Evolutionary conservation across 495 filamentous ascomycete species (phyloP).

Genomic region (Margaritispora aquatica): DNA sequence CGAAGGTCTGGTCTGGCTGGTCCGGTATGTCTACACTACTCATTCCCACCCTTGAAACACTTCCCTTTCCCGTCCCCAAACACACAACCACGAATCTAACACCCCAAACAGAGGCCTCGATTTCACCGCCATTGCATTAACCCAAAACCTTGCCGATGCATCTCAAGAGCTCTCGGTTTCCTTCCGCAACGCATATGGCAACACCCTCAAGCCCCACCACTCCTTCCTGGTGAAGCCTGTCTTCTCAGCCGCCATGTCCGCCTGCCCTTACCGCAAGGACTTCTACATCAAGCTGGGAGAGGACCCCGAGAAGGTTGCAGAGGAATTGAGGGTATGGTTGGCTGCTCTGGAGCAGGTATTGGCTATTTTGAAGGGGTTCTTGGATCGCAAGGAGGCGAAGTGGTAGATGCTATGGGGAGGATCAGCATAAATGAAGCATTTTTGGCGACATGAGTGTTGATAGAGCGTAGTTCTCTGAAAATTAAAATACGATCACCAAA

Average conservation of each 20-base stretch:
- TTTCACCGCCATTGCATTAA: slow-evolving; percentile 82
- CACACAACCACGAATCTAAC: slow-evolving; percentile 1
- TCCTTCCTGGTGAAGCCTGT: slow-evolving; percentile 78
- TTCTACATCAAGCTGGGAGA: slow-evolving; percentile 83
- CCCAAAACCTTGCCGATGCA: slow-evolving; percentile 61
- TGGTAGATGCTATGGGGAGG: slow-evolving; percentile 40
- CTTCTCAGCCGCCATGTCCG: slow-evolving; percentile 87
- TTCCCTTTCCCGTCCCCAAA: neutral
- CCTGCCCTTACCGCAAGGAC: slow-evolving; percentile 83
- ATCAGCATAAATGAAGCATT: neutral
- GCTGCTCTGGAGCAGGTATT: slow-evolving; percentile 67
- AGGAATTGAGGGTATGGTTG: slow-evolving; percentile 62
- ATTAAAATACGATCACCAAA: no score
- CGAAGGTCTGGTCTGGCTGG: slow-evolving; percentile 88
- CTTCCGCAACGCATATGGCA: slow-evolving; percentile 78
- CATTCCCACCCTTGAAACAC: neutral
- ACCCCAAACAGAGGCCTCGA: slow-evolving; percentile 64
- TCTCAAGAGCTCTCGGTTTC: slow-evolving; percentile 72
- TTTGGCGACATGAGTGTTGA: no score
- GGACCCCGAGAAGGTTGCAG: slow-evolving; percentile 53
- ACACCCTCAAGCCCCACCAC: slow-evolving; percentile 88
- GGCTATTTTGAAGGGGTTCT: slow-evolving; percentile 67
- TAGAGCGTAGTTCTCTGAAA: no score
- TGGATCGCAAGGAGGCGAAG: slow-evolving; percentile 61
- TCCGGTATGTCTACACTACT: slow-evolving; percentile 78